Evolutionary conservation across 768 basidiomycete genomes (phyloP), one percentile per base, ranked within the genome.

Genomic region (Suillus sp.): DNA sequence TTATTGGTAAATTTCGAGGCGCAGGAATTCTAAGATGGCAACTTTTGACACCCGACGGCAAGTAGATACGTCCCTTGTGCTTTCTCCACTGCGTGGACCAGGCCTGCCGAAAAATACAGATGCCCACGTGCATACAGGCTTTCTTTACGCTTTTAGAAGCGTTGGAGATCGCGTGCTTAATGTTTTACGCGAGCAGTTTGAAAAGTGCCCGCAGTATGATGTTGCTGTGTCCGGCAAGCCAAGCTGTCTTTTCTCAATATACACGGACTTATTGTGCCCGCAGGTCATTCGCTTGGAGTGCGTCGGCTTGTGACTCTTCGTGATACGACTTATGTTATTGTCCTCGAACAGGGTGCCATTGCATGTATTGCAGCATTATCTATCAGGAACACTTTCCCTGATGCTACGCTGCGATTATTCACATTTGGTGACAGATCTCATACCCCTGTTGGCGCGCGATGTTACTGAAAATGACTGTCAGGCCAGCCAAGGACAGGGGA

Each of bases 401-500:
- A 61, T 40, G 66, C 48, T 62, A 57, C 61, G 25, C 60, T 73
- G 37, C 70, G 51, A 4, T 63, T 84, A 7, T 84, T 80, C 64
- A 84, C 83, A 0, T 84, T 75, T 68, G 84, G 84, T 79, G 56
- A 65, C 72, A 65, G n/a, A 16, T 54, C 34, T 20, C 34, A 48
- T 32, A 34, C 22, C 2, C 50, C 2, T 37, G 3, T 48, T 20
- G 32, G 32, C 32, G 13, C 43, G 57, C 45, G 27, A 55, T 37
- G 10, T 35, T 5, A 1, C 47, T 45, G 43, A 60, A 59, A 32
- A 42, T 30, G 22, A n/a, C n/a, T 16, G n/a, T 1, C 53, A 84
- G 84, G 83, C 16, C 84, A 85, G 70, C 84, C 84, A 16, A 74
- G 84, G 32, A 78, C 78, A 11, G 84, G 83, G 13, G 74, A 85